Percentiles rank a stretch among this genome's conserved stretches.
phyloP scores from a whole-genome alignment of 345 rosid species.

The Melastoma malabathricum region DNA sequence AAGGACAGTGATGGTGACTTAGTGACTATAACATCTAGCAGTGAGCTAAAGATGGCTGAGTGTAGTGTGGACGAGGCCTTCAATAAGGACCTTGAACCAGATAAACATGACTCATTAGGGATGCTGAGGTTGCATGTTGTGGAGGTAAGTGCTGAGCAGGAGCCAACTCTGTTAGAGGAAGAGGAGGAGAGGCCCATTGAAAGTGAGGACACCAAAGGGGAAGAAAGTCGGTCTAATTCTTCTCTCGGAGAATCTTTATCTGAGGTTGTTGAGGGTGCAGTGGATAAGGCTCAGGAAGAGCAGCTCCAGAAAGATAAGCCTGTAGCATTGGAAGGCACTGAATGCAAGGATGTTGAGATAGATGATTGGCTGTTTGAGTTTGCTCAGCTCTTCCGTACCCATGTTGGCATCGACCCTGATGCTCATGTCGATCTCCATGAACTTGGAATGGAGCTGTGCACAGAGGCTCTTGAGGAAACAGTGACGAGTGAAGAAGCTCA shows the following conservation, averaged over 20 bases:
- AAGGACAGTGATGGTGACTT: constrained; percentile 89
- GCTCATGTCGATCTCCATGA: constrained; percentile 93
- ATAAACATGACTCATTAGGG: constrained; percentile 37
- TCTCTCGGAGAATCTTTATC: constrained; percentile 34
- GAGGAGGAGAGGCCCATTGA: constrained; percentile 61
- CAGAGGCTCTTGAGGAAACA: constrained; percentile 93
- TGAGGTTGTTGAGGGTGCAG: constrained; percentile 39
- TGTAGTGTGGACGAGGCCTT: constrained; percentile 41
- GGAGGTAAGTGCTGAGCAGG: constrained; percentile 89
- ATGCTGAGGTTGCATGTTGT: constrained; percentile 82
- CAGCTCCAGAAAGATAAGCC: constrained; percentile 41
- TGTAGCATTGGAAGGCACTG: constrained; percentile 49
- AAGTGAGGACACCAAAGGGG: constrained; percentile 40
- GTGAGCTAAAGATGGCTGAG: constrained; percentile 76
- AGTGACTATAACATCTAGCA: constrained; percentile 66
- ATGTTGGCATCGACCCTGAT: constrained; percentile 89
- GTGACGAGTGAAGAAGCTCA: constrained; percentile 92
- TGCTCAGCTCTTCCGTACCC: constrained; percentile 86
- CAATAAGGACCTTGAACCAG: constrained; percentile 43
- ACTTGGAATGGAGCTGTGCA: constrained; percentile 96
- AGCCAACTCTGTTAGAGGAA: constrained; percentile 59
- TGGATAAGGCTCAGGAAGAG: constrained; percentile 28
- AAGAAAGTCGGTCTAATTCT: constrained; percentile 36
- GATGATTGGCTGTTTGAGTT: constrained; percentile 98
- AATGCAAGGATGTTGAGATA: constrained; percentile 77